These are phyloP conservation scores for Mycena rebaudengoi DNA, from an alignment of 768 basidiomycete genomes.

Conservation along the genomic window DNA sequence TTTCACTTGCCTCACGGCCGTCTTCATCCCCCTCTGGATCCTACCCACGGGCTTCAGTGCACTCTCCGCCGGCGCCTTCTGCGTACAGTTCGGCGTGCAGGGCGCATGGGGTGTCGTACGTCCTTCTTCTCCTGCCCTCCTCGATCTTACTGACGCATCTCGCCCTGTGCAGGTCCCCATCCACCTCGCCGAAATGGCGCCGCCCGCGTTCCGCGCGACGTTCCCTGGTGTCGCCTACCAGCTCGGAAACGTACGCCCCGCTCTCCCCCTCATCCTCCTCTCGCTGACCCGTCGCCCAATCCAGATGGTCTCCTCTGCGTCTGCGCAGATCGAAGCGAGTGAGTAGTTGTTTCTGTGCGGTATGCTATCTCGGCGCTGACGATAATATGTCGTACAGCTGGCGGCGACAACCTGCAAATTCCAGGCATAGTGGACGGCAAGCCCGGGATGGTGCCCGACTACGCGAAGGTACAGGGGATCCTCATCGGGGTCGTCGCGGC, in stretches of 20 bases:
- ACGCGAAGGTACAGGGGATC: constrained; percentile 87
- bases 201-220: constrained; percentile 75
- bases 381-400: constrained; percentile 48
- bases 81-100: constrained; percentile 74
- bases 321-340: constrained; percentile 69
- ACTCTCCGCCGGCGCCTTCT: constrained; percentile 77
- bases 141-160: not conserved
- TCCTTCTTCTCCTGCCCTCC: not conserved
- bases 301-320: constrained; percentile 71
- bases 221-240: constrained; percentile 78
- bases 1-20: constrained; percentile 50
- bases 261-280: no score
- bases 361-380: not conserved
- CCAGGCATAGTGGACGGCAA: constrained; percentile 60
- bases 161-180: constrained; percentile 59
- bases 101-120: constrained; percentile 75
- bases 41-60: constrained; percentile 62
- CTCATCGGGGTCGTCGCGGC: constrained; percentile 84
- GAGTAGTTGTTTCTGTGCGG: constrained; percentile 42
- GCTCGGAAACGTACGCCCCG: constrained; percentile 57
- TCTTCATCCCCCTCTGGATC: constrained; percentile 74
- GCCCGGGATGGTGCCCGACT: constrained; percentile 67
- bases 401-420: constrained; percentile 64
- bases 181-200: constrained; percentile 71
- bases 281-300: no score